These are phyloP conservation scores for Dacryopinax primogenitus DNA, from an alignment of 768 basidiomycete genomes.

Conservation along the genomic window DNA sequence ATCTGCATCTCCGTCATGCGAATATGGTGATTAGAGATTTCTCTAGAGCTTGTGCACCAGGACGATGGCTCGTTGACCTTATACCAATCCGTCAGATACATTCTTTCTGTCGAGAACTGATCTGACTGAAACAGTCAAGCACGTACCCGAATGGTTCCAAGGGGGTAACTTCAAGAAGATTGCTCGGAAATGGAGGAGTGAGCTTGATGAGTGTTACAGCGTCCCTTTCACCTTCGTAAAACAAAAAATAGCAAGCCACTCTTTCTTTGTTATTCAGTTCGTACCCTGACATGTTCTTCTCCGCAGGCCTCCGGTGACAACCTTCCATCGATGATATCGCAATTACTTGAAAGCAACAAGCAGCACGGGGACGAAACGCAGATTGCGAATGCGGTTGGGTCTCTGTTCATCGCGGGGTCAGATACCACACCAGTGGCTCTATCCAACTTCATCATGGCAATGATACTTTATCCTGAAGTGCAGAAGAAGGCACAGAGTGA, in stretches of 20 bases:
- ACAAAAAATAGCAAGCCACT: too few relatives aligned
- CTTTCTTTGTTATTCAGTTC: too few relatives aligned
- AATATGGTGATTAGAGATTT: slow-evolving; percentile 24
- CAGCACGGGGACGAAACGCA: not conserved
- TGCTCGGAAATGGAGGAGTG: slow-evolving; percentile 25
- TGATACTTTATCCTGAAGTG: slow-evolving; percentile 18
- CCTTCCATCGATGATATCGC: not conserved
- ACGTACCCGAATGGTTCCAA: slow-evolving; percentile 23
- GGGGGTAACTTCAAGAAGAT: slow-evolving; percentile 28
- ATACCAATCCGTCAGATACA: slow-evolving; percentile 22
- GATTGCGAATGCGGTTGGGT: not conserved
- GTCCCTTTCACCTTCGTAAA: too few relatives aligned
- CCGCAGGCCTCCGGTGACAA: not conserved
- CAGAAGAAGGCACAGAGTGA: not conserved
- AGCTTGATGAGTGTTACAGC: slow-evolving; percentile 13
- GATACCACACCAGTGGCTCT: not conserved
- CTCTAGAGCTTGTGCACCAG: slow-evolving; percentile 23
- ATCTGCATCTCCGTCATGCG: slow-evolving; percentile 27
- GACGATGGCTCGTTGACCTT: slow-evolving; percentile 26
- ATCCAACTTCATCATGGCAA: slow-evolving; percentile 19
- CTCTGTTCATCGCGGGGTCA: not conserved
- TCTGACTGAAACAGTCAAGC: slow-evolving; percentile 9
- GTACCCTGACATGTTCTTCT: too few relatives aligned
- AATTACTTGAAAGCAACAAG: not conserved
- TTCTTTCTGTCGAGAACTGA: not conserved